Evolutionary conservation across 2,329 filamentous ascomycete genomes (phyloP).

Genomic region (Ophiocordyceps sinensis): DNA sequence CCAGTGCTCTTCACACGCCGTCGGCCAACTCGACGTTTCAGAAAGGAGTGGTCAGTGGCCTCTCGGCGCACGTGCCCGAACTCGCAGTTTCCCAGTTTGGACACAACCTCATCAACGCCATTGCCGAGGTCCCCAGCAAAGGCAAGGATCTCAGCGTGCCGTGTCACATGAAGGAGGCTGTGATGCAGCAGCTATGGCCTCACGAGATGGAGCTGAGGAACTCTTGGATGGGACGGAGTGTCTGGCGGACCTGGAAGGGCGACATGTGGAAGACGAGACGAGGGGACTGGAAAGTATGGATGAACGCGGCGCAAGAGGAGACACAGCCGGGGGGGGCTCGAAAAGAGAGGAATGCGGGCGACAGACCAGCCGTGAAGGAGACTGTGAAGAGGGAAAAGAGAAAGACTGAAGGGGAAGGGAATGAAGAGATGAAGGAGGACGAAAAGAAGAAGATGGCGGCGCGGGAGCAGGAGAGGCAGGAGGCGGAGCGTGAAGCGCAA

Average conservation of each 20-base stretch:
- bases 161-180: constrained; percentile 41
- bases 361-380: background rate
- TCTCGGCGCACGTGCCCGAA: constrained; percentile 28
- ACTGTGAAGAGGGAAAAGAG: background rate
- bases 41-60: constrained; percentile 34
- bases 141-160: constrained; percentile 33
- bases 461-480: constrained; percentile 1
- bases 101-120: constrained; percentile 34
- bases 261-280: constrained; percentile 40
- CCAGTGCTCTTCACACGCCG: constrained; percentile 32
- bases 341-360: background rate
- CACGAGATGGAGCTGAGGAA: constrained; percentile 35
- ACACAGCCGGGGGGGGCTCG: constrained; percentile 1
- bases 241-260: constrained; percentile 44
- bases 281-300: constrained; percentile 42
- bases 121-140: constrained; percentile 34
- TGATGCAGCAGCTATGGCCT: constrained; percentile 33
- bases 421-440: background rate
- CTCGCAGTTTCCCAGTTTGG: constrained; percentile 36
- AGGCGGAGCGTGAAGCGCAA: constrained; percentile 3
- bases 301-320: constrained; percentile 18
- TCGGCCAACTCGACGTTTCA: constrained; percentile 38
- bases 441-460: background rate
- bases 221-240: constrained; percentile 38
- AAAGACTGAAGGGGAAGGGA: background rate